Evolutionary conservation across 2,329 filamentous ascomycete genomes (phyloP).

Genomic region (Sarocladiaceae sp.): DNA sequence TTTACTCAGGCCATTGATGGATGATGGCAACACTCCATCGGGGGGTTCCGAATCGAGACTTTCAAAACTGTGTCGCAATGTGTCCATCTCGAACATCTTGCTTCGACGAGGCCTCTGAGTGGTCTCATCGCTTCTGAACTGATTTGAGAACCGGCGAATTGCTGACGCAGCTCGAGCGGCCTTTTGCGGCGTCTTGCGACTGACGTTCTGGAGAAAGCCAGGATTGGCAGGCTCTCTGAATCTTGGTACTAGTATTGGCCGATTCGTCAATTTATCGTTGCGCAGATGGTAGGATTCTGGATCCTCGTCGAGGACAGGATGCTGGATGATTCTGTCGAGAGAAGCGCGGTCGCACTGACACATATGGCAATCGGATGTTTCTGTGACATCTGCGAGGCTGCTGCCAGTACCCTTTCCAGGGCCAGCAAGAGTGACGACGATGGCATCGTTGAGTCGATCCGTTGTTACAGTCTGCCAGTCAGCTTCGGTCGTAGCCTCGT

Average conservation of each 20-base stretch:
- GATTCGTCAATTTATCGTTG: conserved; percentile 18
- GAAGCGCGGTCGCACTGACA: conserved; percentile 18
- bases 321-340: conserved; percentile 22
- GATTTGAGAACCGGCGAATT: conserved; percentile 21
- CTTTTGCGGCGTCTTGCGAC: conserved; percentile 16
- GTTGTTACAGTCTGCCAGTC: conserved; percentile 34
- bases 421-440: conserved; percentile 19
- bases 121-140: conserved; percentile 17
- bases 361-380: conserved; percentile 14
- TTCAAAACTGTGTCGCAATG: conserved; percentile 23
- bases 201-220: conserved; percentile 19
- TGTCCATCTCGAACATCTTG: conserved; percentile 19
- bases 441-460: conserved; percentile 19
- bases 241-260: conserved; percentile 18
- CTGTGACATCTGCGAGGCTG: conserved; percentile 35
- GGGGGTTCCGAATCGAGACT: conserved; percentile 24
- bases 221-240: conserved; percentile 11
- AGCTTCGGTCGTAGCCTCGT: not conserved
- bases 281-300: conserved; percentile 16
- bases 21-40: not conserved
- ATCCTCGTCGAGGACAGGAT: conserved; percentile 15
- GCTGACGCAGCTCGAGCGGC: conserved; percentile 19
- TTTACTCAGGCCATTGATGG: not conserved
- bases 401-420: conserved; percentile 31
- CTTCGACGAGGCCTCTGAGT: conserved; percentile 7